Percentiles rank a stretch among this genome's conserved stretches.
These are phyloP conservation scores for Xylaria venustula DNA, from an alignment of 495 filamentous ascomycete species.

Conservation along the genomic window DNA sequence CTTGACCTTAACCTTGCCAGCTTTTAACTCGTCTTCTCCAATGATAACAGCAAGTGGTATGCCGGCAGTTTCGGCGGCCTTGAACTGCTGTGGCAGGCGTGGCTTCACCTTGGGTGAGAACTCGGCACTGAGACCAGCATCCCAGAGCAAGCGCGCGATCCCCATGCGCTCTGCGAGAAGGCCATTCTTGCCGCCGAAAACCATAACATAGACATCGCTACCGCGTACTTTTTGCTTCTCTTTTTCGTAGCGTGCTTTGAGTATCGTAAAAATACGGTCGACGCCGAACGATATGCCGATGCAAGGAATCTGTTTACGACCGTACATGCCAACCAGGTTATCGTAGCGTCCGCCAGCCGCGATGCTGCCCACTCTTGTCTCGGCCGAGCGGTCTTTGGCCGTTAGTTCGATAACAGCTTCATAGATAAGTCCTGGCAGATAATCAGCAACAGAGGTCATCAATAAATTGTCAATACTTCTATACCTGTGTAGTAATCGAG, in stretches of 20 bases:
- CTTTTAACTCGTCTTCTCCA: conserved; percentile 74
- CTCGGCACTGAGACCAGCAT: conserved; percentile 78
- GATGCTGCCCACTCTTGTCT: conserved; percentile 59
- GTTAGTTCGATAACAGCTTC: conserved; percentile 80
- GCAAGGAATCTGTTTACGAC: conserved; percentile 83
- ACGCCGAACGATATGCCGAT: conserved; percentile 94
- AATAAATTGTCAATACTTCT: neutral
- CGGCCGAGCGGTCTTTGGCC: conserved; percentile 14
- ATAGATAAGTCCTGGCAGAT: conserved; percentile 56
- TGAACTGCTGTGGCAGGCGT: conserved; percentile 75
- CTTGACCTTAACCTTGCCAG: conserved; percentile 79
- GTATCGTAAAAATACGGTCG: conserved; percentile 92
- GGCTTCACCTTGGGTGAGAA: conserved; percentile 79
- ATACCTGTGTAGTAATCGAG: conserved; percentile 94
- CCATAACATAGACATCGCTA: conserved; percentile 88
- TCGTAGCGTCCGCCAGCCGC: conserved; percentile 90
- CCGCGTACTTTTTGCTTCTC: conserved; percentile 53
- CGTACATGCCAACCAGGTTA: conserved; percentile 92
- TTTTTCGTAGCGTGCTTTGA: conserved; percentile 68
- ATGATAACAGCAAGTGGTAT: conserved; percentile 76
- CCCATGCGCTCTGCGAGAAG: conserved; percentile 78
- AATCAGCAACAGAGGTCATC: neutral
- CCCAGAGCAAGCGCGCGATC: conserved; percentile 70
- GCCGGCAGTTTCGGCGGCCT: conserved; percentile 68
- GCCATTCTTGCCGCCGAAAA: conserved; percentile 83